A percentile compares a stretch with the other conserved stretches of the same genome.
Evolutionary conservation across 352 stramenopile genomes (phyloP).

Genomic region (Pythium myriotylum): DNA sequence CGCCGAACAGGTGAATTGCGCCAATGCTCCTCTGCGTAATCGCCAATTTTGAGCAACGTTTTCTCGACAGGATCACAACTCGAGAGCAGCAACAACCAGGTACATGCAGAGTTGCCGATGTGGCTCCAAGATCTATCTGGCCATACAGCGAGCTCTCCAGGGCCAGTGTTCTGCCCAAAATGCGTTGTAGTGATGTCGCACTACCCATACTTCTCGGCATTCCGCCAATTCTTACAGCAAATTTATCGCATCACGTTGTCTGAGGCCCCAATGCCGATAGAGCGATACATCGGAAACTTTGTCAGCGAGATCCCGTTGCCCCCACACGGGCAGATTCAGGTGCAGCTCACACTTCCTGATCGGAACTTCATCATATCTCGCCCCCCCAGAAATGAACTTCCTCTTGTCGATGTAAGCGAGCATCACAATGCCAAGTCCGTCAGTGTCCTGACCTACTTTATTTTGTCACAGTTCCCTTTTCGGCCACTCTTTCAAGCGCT

Average conservation of each 20-base stretch:
- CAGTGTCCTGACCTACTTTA: no score
- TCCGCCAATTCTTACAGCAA: constrained; percentile 95
- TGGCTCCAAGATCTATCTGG: constrained; percentile 75
- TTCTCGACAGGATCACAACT: neutral
- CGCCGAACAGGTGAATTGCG: constrained; percentile 3
- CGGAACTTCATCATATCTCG: constrained; percentile 84
- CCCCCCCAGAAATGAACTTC: constrained; percentile 91
- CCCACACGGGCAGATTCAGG: constrained; percentile 89
- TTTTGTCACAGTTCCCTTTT: constrained; percentile 84
- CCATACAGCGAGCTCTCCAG: constrained; percentile 42
- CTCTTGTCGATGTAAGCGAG: constrained; percentile 82
- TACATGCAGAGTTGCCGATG: constrained; percentile 54
- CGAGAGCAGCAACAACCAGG: constrained; percentile 47
- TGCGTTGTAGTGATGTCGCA: constrained; percentile 93
- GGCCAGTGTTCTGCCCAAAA: constrained; percentile 90
- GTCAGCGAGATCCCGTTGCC: constrained; percentile 95
- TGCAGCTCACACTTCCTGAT: constrained; percentile 88
- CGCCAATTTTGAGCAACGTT: no score
- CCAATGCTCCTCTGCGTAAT: neutral
- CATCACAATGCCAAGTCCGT: no score
- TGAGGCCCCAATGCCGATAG: constrained; percentile 92
- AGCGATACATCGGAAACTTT: constrained; percentile 98
- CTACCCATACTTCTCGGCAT: constrained; percentile 95
- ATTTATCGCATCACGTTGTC: constrained; percentile 84
- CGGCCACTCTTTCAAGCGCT: constrained; percentile 92